Base-by-base conservation (phyloP, 2,329 filamentous ascomycete species). In the Trichoderma aggressivum region DNA sequence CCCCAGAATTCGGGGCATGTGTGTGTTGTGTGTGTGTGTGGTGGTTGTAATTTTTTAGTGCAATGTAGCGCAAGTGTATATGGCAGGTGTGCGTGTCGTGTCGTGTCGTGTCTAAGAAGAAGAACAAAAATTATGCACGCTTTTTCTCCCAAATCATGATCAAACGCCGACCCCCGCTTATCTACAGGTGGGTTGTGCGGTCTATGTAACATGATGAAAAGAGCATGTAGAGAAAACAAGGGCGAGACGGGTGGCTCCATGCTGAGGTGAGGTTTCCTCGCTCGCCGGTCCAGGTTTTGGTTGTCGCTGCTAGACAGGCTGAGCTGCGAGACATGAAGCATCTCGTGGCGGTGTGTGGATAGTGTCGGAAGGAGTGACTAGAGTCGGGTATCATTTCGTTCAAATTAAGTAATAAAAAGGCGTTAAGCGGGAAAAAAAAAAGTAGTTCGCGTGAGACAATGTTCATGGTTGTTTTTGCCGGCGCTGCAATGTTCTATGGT, bases 401-500 rank as follows among this genome's bases (percentile, higher is more conserved):
- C 26, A 39, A 39, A 72, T 72, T 72, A 72, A 70, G 36, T 39
- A 70, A 53, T 72, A 72, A 72, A 72, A 72, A 58, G 61, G 34
- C 47, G 70, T 53, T 63, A 59, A 63, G 43, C 8, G n/a, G n/a
- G 26, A 47, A 39, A 62, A 50, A 47, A 60, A 30, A 63, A 70
- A 66, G 24, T 61, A 55, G 26, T 32, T 68, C 16, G 59, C 58
- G 55, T 72, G 56, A 70, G 50, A 70, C 56, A 62, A 65, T 64
- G 53, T 59, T 70, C 66, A 61, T 62, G 43, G 56, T 55, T 58
- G 30, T 36, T 55, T 58, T 55, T 58, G 70, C 70, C 64, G 65
- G 65, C 70, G 70, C 70, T 70, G 60, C 59, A 64, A 69, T 65
- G 70, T 36, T 72, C 70, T 72, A 89, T 87, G 74, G 86, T 85